phyloP scores from a whole-genome alignment of 805 yeast genomes.

The Yamadazyma paraphyllophila region DNA sequence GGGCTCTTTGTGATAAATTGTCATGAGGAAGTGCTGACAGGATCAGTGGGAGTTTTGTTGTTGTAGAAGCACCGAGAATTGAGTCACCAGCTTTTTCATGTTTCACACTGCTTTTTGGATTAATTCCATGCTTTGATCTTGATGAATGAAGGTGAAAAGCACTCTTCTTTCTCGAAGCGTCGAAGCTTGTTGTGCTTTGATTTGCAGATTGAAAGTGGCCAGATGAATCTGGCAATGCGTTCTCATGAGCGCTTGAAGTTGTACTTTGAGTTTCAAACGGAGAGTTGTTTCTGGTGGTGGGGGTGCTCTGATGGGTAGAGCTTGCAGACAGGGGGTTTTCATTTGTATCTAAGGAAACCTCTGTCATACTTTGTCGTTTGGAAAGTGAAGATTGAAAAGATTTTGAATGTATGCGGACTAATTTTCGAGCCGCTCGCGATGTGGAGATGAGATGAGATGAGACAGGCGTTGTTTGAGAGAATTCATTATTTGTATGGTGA shows the following conservation, averaged over 20 bases:
- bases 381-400: constrained; percentile 3
- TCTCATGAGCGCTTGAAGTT: not conserved
- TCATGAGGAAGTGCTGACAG: constrained; percentile 3
- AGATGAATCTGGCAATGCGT: not conserved
- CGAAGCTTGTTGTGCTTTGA: not conserved
- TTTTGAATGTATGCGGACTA: constrained; percentile 5
- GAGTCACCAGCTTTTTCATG: not conserved
- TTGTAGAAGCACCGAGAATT: not conserved
- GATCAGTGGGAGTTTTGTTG: constrained; percentile 5
- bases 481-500: not conserved
- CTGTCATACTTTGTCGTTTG: not conserved
- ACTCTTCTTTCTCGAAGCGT: not conserved
- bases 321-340: not conserved
- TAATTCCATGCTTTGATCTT: not conserved
- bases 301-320: not conserved
- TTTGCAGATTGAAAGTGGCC: not conserved
- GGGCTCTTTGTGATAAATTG: not conserved
- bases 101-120: not conserved
- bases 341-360: not conserved
- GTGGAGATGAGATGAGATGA: constrained; percentile 11
- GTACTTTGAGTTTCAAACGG: not conserved
- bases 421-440: constrained; percentile 11
- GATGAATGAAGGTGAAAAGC: not conserved
- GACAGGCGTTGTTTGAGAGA: constrained; percentile 1
- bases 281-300: not conserved